A percentile compares a stretch with the other conserved stretches of the same genome.
These are phyloP conservation scores for Xanthoconium stramineum DNA, from an alignment of 768 basidiomycete species.

Conservation along the genomic window DNA sequence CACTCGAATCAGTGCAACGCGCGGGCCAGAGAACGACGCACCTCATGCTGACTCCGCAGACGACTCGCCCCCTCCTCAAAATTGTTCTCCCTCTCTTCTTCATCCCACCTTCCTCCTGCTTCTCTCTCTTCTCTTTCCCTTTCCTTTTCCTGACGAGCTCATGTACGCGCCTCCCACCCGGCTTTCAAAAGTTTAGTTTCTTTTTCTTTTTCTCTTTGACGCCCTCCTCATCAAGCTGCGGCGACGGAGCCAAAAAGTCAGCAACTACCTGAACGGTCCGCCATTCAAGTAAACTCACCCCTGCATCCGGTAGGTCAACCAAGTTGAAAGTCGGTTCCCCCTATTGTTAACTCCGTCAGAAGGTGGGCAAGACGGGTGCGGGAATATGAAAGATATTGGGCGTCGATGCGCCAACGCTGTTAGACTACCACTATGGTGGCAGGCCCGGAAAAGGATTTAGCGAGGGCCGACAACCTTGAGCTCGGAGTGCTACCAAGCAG, in stretches of 20 bases:
- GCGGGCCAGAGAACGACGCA: conserved; percentile 27
- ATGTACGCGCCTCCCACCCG: conserved; percentile 85
- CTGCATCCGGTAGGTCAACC: conserved; percentile 86
- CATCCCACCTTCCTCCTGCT: conserved; percentile 60
- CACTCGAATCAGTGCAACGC: not conserved
- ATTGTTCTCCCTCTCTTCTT: conserved; percentile 72
- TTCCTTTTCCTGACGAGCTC: conserved; percentile 83
- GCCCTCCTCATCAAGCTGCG: conserved; percentile 81
- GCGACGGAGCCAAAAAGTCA: no score
- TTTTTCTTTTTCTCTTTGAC: conserved; percentile 95
- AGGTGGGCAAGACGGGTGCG: conserved; percentile 31
- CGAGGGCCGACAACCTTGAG: no score
- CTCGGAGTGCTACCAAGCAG: no score
- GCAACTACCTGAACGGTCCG: no score
- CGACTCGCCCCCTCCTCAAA: conserved; percentile 69
- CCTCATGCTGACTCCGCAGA: conserved; percentile 79
- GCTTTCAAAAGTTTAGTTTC: conserved; percentile 88
- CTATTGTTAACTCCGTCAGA: conserved; percentile 36
- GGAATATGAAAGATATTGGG: conserved; percentile 19
- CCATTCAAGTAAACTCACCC: conserved; percentile 42
- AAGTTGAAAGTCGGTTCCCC: conserved; percentile 89
- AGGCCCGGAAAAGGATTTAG: no score
- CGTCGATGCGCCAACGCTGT: conserved; percentile 7
- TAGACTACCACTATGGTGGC: no score
- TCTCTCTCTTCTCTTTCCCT: conserved; percentile 69